Conservation (phyloP, 1,284 basidiomycete species). For the Tranzscheliella williamsii region DNA sequence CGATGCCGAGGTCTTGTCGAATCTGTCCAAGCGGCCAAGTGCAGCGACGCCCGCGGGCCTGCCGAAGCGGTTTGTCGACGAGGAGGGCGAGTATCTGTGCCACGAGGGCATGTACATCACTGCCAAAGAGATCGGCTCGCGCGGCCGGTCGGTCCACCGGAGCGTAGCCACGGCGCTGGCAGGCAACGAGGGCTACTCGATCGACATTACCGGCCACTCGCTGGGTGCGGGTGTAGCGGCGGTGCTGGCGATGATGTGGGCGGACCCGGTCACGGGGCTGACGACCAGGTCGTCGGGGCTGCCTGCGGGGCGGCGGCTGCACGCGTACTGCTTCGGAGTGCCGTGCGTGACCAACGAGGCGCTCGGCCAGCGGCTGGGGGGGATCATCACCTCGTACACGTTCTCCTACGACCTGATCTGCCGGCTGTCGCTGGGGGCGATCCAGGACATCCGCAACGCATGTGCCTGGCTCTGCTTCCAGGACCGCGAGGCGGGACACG, state of each 20-base stretch:
- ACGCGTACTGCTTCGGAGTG: constrained; percentile 78
- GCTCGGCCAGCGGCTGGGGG: constrained; percentile 67
- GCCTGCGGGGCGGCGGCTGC: constrained; percentile 70
- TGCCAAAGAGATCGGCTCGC: constrained; percentile 75
- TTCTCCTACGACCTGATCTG: constrained; percentile 81
- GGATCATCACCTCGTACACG: constrained; percentile 74
- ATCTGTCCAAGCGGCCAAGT: constrained; percentile 2
- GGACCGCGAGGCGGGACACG: constrained; percentile 59
- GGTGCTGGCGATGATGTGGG: constrained; percentile 80
- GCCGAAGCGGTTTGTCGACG: background rate
- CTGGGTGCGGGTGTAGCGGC: constrained; percentile 82
- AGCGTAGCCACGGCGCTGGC: constrained; percentile 73
- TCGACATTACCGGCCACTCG: constrained; percentile 72
- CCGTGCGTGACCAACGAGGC: constrained; percentile 71
- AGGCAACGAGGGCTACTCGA: constrained; percentile 70
- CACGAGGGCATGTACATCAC: constrained; percentile 75
- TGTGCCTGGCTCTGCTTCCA: constrained; percentile 76
- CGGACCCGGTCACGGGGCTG: constrained; percentile 63
- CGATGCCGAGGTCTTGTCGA: constrained; percentile 9
- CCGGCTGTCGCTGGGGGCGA: constrained; percentile 74
- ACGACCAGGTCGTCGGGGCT: constrained; percentile 63
- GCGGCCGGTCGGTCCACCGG: constrained; percentile 75
- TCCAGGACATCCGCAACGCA: constrained; percentile 75
- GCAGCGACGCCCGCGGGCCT: background rate
- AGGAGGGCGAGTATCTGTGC: constrained; percentile 11